Conservation (phyloP, 169 alveolate genomes). For the Plasmodium reichenowi region DNA sequence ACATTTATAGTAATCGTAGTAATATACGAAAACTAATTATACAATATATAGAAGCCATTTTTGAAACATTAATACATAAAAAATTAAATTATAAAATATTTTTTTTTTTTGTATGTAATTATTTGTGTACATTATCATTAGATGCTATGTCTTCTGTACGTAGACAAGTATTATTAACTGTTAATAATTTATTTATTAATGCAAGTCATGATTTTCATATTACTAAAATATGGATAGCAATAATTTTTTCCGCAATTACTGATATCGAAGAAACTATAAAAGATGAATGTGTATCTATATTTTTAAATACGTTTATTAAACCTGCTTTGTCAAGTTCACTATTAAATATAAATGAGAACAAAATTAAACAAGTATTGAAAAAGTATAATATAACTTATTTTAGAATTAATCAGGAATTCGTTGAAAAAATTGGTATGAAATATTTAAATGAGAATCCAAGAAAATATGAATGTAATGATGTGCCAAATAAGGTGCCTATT, state of each 20-base stretch:
- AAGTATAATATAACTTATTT: constrained; percentile 37
- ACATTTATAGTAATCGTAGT: constrained; percentile 45
- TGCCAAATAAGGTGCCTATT: neutral
- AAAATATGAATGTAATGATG: neutral
- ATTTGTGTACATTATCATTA: constrained; percentile 41
- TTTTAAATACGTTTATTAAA: constrained; percentile 51
- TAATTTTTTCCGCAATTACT: constrained; percentile 41
- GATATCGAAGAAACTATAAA: constrained; percentile 65
- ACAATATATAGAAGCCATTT: constrained; percentile 68
- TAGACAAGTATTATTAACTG: constrained; percentile 60
- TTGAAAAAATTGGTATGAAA: neutral
- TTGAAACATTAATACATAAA: constrained; percentile 46
- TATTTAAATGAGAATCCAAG: neutral
- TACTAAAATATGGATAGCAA: constrained; percentile 51
- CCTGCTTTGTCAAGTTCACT: constrained; percentile 37
- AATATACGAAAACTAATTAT: constrained; percentile 55
- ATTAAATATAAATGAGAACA: constrained; percentile 45
- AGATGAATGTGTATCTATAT: constrained; percentile 53
- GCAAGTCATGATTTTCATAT: constrained; percentile 24
- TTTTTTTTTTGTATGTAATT: constrained; percentile 41
- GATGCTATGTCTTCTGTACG: constrained; percentile 66
- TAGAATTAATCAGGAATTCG: neutral
- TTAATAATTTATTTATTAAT: constrained; percentile 42
- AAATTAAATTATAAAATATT: constrained; percentile 45
- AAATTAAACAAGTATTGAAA: constrained; percentile 26